Percentiles rank a stretch among this genome's conserved stretches.
These are phyloP conservation scores for Nothophoma quercina DNA, from an alignment of 2,329 filamentous ascomycete species.

Conservation along the genomic window DNA sequence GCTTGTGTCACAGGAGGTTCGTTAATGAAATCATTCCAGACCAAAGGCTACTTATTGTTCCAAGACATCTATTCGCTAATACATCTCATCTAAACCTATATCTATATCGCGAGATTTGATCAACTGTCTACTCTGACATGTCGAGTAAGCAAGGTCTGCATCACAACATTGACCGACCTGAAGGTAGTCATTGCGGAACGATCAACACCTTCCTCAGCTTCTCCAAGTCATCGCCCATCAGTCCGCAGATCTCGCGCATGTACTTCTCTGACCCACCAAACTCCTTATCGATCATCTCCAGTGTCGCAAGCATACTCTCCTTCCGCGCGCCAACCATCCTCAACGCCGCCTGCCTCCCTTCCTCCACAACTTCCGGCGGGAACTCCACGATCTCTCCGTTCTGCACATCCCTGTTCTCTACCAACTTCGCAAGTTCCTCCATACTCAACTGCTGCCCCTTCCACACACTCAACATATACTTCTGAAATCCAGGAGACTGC, in stretches of 20 bases:
- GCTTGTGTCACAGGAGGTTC: too few relatives aligned
- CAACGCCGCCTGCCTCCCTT: conserved; percentile 37
- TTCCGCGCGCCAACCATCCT: conserved; percentile 50
- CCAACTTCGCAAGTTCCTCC: conserved; percentile 56
- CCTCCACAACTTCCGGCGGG: conserved; percentile 27
- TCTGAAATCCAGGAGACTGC: conserved; percentile 31
- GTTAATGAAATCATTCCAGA: too few relatives aligned
- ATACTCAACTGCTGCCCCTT: conserved; percentile 47
- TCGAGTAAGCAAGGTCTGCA: too few relatives aligned
- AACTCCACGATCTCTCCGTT: conserved; percentile 53
- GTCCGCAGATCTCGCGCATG: conserved; percentile 64
- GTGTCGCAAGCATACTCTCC: conserved; percentile 60
- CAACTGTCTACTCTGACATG: too few relatives aligned
- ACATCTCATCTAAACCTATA: too few relatives aligned
- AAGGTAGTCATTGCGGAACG: conserved; percentile 21
- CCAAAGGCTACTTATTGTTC: too few relatives aligned
- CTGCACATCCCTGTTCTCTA: conserved; percentile 42
- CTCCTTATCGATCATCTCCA: conserved; percentile 64
- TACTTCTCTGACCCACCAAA: conserved; percentile 72
- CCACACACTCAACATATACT: conserved; percentile 30
- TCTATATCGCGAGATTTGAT: too few relatives aligned
- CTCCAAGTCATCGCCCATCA: conserved; percentile 64
- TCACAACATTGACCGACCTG: neutral
- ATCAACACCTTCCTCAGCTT: conserved; percentile 50
- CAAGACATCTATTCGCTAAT: too few relatives aligned